phyloP scores from a whole-genome alignment of 306 rosid genomes.

The Betula pendula region DNA sequence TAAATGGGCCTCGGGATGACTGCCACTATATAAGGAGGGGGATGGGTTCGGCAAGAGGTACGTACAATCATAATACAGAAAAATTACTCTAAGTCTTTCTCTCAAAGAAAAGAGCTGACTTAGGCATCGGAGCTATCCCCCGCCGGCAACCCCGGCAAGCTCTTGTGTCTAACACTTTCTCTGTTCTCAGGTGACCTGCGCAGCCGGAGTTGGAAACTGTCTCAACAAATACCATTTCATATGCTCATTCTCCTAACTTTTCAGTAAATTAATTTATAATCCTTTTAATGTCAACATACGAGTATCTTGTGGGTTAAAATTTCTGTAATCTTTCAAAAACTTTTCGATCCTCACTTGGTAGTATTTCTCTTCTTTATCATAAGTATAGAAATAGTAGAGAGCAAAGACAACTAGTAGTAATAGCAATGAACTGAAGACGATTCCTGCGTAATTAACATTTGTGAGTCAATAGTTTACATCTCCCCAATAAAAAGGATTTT shows the following conservation, averaged over 20 bases:
- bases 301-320: slow-evolving; percentile 34
- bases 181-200: too few relatives aligned
- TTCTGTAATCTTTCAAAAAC: slow-evolving; percentile 32
- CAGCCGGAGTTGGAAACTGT: too few relatives aligned
- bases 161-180: too few relatives aligned
- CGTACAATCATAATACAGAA: too few relatives aligned
- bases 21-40: too few relatives aligned
- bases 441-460: slow-evolving; percentile 13
- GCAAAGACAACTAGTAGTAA: not conserved
- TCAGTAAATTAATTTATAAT: slow-evolving; percentile 17
- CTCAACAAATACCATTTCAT: too few relatives aligned
- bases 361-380: slow-evolving; percentile 5
- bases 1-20: too few relatives aligned
- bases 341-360: slow-evolving; percentile 19
- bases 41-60: too few relatives aligned
- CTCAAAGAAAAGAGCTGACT: too few relatives aligned
- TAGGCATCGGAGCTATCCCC: too few relatives aligned
- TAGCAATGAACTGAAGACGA: slow-evolving; percentile 18
- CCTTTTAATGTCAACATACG: slow-evolving; percentile 35
- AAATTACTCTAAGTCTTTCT: too few relatives aligned
- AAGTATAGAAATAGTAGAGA: slow-evolving; percentile 2
- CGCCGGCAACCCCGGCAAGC: too few relatives aligned
- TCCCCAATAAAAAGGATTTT: not conserved
- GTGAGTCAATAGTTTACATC: not conserved
- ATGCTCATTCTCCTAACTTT: slow-evolving; percentile 27